These are phyloP conservation scores for Straminergon stramineum DNA, from an alignment of 225 moss, liverwort and hornwort genomes.

Conservation along the genomic window DNA sequence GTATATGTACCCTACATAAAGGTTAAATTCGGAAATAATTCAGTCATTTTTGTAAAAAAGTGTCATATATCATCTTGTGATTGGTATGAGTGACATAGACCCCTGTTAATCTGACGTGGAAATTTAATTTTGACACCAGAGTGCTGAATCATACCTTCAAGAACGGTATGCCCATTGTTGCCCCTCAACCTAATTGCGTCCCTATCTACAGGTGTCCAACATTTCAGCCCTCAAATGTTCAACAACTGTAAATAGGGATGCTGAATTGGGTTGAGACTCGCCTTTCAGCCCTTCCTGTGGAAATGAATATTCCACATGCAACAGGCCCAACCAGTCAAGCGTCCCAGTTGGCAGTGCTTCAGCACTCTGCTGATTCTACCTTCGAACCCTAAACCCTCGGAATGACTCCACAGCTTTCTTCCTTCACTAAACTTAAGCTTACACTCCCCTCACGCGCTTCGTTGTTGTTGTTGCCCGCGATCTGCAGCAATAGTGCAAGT, in stretches of 20 bases:
- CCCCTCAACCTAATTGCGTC: background rate
- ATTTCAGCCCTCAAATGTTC: background rate
- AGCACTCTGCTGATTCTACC: background rate
- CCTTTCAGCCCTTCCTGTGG: background rate
- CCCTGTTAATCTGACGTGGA: too few species aligned
- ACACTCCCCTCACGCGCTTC: background rate
- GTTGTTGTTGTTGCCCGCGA: background rate
- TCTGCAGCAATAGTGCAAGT: background rate
- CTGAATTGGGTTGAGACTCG: background rate
- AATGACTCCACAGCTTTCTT: background rate
- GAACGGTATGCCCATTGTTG: background rate
- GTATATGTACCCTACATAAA: background rate
- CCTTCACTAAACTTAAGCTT: background rate
- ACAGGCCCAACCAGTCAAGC: background rate
- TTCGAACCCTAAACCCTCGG: constrained; percentile 16
- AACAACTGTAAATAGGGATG: fast-evolving
- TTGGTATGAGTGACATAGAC: too few species aligned
- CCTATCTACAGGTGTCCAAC: fast-evolving
- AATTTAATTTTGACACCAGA: too few species aligned
- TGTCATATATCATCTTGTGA: too few species aligned
- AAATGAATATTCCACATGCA: background rate
- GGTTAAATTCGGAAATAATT: too few species aligned
- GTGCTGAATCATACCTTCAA: too few species aligned
- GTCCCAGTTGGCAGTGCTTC: constrained; percentile 5
- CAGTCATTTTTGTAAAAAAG: too few species aligned